phyloP scores from a whole-genome alignment of 2,329 filamentous ascomycete genomes.

The Didymella exigua region DNA sequence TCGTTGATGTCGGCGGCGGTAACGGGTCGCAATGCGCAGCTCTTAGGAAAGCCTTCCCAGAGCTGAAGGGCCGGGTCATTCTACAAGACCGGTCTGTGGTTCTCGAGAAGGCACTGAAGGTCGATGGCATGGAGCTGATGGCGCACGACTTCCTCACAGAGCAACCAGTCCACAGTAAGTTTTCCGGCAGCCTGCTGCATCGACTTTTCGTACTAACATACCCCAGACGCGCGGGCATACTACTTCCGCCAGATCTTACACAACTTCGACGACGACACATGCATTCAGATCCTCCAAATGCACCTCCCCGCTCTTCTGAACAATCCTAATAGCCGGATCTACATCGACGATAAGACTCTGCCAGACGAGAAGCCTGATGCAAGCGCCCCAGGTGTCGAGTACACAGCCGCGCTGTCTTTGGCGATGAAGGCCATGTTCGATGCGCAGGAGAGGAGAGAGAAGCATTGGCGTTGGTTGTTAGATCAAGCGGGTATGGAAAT shows the following conservation, averaged over 20 bases:
- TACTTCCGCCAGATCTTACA: conserved; percentile 12
- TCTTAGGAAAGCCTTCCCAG: background rate
- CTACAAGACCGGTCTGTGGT: conserved; percentile 6
- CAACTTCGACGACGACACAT: background rate
- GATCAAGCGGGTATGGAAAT: conserved; percentile 19
- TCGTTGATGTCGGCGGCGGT: conserved; percentile 10
- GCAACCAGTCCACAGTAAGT: conserved; percentile 6
- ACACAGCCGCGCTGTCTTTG: conserved; percentile 1
- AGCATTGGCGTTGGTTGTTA: conserved; percentile 19
- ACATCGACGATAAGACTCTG: conserved; percentile 6
- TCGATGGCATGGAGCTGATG: conserved; percentile 6
- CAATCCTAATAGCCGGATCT: background rate
- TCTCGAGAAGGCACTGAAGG: background rate
- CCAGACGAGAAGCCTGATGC: background rate
- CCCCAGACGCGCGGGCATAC: conserved; percentile 6
- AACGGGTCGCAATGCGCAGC: conserved; percentile 11
- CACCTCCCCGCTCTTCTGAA: conserved; percentile 6
- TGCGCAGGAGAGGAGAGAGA: conserved; percentile 20
- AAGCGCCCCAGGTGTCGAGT: background rate
- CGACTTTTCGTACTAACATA: background rate
- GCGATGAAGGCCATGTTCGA: background rate
- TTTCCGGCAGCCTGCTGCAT: background rate
- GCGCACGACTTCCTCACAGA: conserved; percentile 5
- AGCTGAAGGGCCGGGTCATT: background rate
- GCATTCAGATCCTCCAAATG: conserved; percentile 16